phyloP scores from a whole-genome alignment of 768 basidiomycete genomes.

The Strobilomyces dryophilus region DNA sequence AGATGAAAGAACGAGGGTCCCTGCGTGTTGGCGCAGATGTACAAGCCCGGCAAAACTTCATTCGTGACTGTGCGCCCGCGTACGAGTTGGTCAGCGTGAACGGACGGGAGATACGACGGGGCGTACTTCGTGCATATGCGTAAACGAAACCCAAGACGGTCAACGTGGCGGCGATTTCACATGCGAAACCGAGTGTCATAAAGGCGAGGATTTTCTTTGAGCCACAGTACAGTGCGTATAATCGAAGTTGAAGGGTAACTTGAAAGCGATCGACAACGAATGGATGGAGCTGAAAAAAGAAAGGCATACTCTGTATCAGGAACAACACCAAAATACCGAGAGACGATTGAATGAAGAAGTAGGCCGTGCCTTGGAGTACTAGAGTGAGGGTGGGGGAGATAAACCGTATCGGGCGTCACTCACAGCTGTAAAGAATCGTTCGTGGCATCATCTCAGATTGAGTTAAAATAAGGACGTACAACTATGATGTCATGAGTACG shows the following conservation, averaged over 20 bases:
- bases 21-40: background rate
- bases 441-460: background rate
- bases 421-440: conserved; percentile 9
- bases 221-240: conserved; percentile 12
- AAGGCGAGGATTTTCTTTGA: conserved; percentile 10
- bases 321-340: conserved; percentile 6
- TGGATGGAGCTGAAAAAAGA: background rate
- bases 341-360: conserved; percentile 13
- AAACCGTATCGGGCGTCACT: background rate
- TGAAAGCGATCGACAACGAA: background rate
- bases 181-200: conserved; percentile 10
- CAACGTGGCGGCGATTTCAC: conserved; percentile 9
- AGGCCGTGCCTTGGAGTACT: conserved; percentile 6
- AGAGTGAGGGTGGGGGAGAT: background rate
- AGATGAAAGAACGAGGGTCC: background rate
- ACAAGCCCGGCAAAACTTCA: conserved; percentile 1
- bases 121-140: conserved; percentile 2
- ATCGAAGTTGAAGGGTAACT: conserved; percentile 15
- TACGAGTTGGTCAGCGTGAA: background rate
- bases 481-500: conserved; percentile 8
- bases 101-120: background rate
- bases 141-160: conserved; percentile 5
- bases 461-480: conserved; percentile 5
- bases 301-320: conserved; percentile 11
- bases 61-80: conserved; percentile 3